A percentile compares a stretch with the other conserved stretches of the same genome.
Evolutionary conservation across 495 filamentous ascomycete genomes (phyloP).

Genomic region (Daldinia childiae): DNA sequence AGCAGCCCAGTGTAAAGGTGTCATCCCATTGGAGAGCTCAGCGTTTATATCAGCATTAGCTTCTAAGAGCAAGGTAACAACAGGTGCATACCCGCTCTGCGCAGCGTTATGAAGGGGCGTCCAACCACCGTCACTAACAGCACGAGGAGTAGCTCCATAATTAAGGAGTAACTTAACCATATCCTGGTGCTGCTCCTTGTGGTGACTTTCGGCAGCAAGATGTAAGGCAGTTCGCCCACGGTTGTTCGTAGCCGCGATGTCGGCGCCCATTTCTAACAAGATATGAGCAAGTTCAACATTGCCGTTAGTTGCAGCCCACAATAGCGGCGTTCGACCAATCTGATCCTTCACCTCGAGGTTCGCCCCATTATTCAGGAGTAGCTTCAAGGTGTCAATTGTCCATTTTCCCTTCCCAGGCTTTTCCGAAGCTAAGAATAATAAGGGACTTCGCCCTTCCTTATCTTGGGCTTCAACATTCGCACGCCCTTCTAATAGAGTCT

Average conservation of each 20-base stretch:
- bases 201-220: conserved; percentile 62
- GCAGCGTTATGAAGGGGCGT: conserved; percentile 72
- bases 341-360: conserved; percentile 55
- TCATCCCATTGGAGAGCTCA: conserved; percentile 62
- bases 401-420: conserved; percentile 47
- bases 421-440: conserved; percentile 47
- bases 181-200: conserved; percentile 53
- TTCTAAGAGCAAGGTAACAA: conserved; percentile 60
- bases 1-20: conserved; percentile 70
- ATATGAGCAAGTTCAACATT: conserved; percentile 64
- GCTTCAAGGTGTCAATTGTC: conserved; percentile 44
- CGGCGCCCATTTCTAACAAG: conserved; percentile 60
- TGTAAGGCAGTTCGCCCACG: conserved; percentile 69
- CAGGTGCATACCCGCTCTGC: conserved; percentile 61
- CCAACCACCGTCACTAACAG: conserved; percentile 69
- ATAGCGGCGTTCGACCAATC: conserved; percentile 66
- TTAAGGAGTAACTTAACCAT: conserved; percentile 65
- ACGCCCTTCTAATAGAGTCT: conserved; percentile 58
- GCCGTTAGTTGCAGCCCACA: conserved; percentile 72
- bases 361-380: conserved; percentile 52
- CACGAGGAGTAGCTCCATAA: conserved; percentile 62
- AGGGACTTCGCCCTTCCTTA: conserved; percentile 43
- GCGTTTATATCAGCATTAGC: conserved; percentile 67
- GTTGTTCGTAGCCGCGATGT: conserved; percentile 63
- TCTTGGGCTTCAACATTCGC: conserved; percentile 61